These are phyloP conservation scores for Chalaropsis thielavioides DNA, from an alignment of 2,329 filamentous ascomycete species.

Conservation along the genomic window DNA sequence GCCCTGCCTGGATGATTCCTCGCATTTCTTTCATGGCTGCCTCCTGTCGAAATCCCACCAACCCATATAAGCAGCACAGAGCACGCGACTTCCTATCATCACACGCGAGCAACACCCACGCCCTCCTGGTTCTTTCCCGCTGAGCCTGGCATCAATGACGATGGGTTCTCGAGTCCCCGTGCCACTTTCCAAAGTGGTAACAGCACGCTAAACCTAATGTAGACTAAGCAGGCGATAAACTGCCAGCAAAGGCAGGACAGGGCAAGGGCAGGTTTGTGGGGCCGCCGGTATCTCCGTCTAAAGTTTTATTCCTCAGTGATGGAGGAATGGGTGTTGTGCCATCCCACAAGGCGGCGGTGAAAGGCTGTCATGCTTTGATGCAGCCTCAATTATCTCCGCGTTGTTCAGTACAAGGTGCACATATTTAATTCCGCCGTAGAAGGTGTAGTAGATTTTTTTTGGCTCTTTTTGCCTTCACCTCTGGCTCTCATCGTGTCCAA, in stretches of 20 bases:
- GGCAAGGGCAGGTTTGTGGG: neutral
- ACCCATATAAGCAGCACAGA: too few species aligned
- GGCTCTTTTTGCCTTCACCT: neutral
- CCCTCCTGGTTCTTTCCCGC: neutral
- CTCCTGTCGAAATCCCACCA: too few species aligned
- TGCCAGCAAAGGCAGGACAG: neutral
- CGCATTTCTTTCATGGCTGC: neutral
- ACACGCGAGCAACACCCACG: neutral
- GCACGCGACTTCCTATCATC: neutral
- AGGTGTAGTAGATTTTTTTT: neutral
- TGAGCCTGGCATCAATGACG: neutral
- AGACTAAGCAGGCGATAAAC: neutral
- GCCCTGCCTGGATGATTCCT: neutral
- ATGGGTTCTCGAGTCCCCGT: neutral
- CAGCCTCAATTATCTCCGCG: neutral
- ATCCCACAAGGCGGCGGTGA: neutral
- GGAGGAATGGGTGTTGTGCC: neutral
- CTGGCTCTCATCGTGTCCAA: neutral
- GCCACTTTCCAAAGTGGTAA: neutral
- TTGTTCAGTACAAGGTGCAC: neutral
- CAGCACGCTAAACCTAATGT: neutral
- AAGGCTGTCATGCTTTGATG: neutral
- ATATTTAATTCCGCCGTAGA: neutral
- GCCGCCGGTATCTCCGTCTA: constrained; percentile 1
- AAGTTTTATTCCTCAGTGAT: neutral